Base-by-base conservation (phyloP, 2,329 filamentous ascomycete species). In the Hypoxylon sp. region DNA sequence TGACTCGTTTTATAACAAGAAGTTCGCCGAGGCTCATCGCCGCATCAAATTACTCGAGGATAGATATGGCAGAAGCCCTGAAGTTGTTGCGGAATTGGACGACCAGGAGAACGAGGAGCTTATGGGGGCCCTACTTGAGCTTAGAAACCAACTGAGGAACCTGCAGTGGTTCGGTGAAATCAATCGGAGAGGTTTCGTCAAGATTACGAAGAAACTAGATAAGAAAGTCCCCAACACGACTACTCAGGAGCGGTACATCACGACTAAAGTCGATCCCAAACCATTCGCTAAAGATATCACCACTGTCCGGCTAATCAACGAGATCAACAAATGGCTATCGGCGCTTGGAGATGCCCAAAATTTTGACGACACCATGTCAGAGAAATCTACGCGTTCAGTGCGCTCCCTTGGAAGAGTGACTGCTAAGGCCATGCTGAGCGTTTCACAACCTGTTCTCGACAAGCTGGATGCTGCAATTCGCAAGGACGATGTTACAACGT, bases 141-240 rank as follows among this genome's bases (percentile, higher is more conserved):
- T 98, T 67, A 89, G 96, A 63, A 91, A 91, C 57, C 93, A 97
- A 78, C 82, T 98, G 72, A 88, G 96, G 66, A 98, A 98, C 76
- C 84, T 99, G 57, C 93, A 97, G 80, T 98, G 94, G 94, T 99
- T 98, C 78, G 95, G 94, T 54, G 95, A 98, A 81, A 95, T 98
- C 76, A 99, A 99, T 80, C 89, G 94, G 57, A 88, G 93, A 71
- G 96, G 96, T 1, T 99, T 99, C 77, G 89, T 97, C 79, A 99
- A 99, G 83, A 99, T 99, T 80, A 97, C 96, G 56, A 99, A 99
- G 84, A 99, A 99, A 82, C 84, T 98, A 50, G 96, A 99, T 82
- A 99, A 99, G 83, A 98, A 97, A 82, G 88, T 98, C 2, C 87
- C 91, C 1, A 87, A 88, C 50, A 88, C 90, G 3, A 87, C 90